Conservation (phyloP, 352 stramenopile species). For the Pythium periplocum region DNA sequence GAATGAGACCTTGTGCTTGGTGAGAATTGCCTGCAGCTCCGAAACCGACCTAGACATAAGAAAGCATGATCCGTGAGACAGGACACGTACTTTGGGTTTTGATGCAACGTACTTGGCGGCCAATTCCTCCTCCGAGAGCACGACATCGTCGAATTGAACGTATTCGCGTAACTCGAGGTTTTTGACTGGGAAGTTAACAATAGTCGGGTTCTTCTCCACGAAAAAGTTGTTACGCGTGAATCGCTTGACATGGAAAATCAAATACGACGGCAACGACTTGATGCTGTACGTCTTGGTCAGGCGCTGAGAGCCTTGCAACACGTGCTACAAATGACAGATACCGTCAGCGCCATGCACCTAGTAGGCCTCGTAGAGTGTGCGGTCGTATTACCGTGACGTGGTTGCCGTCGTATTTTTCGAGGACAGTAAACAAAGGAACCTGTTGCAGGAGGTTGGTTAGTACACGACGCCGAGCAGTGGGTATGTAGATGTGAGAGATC, state of each 20-base stretch:
- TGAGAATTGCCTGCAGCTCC: slow-evolving; percentile 54
- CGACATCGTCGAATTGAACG: slow-evolving; percentile 44
- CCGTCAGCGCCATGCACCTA: no score
- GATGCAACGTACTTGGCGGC: slow-evolving; percentile 19
- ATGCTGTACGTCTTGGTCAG: slow-evolving; percentile 93
- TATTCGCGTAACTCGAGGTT: slow-evolving; percentile 96
- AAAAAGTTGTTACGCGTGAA: slow-evolving; percentile 99
- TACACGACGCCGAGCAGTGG: neutral
- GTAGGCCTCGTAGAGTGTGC: no score
- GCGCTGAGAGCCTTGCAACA: slow-evolving; percentile 75
- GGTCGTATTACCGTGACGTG: slow-evolving; percentile 45
- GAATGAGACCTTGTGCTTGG: slow-evolving; percentile 40
- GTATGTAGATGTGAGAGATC: neutral
- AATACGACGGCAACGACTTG: slow-evolving; percentile 88
- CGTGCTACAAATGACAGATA: slow-evolving; percentile 25
- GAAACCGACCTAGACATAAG: slow-evolving; percentile 37
- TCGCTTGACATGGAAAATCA: slow-evolving; percentile 97
- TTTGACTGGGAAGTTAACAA: slow-evolving; percentile 99
- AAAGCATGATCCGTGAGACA: no score
- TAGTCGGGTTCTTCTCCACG: slow-evolving; percentile 99
- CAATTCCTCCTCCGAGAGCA: slow-evolving; percentile 54
- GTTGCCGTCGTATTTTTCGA: slow-evolving; percentile 97
- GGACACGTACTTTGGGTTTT: no score
- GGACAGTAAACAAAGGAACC: slow-evolving; percentile 94
- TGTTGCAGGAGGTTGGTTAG: slow-evolving; percentile 27